A percentile compares a stretch with the other conserved stretches of the same genome.
These are phyloP conservation scores for Beauveria brongniartii DNA, from an alignment of 2,329 filamentous ascomycete species.

Conservation along the genomic window DNA sequence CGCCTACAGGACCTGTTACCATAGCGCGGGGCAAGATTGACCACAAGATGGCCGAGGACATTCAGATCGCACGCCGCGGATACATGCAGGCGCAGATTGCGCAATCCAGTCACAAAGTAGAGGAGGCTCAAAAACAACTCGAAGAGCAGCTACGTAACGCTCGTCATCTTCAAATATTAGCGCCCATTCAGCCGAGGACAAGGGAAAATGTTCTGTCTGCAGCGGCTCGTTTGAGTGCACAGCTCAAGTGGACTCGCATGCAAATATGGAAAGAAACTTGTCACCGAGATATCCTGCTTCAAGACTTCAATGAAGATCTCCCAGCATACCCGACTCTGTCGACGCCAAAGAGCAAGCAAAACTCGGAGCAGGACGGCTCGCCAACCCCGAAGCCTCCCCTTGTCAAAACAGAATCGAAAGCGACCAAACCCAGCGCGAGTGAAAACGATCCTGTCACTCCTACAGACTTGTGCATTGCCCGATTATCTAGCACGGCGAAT, in stretches of 20 bases:
- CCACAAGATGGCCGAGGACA: slow-evolving; percentile 76
- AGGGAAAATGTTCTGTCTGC: slow-evolving; percentile 79
- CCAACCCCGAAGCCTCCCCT: slow-evolving; percentile 19
- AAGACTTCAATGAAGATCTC: slow-evolving; percentile 76
- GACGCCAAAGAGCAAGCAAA: slow-evolving; percentile 21
- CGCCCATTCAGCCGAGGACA: slow-evolving; percentile 85
- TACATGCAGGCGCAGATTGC: slow-evolving; percentile 77
- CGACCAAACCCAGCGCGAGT: slow-evolving; percentile 18
- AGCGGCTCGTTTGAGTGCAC: slow-evolving; percentile 75
- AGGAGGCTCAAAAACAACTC: slow-evolving; percentile 64
- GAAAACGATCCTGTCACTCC: slow-evolving; percentile 22
- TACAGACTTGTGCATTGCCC: slow-evolving; percentile 17
- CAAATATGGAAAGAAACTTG: slow-evolving; percentile 90
- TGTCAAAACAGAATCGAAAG: slow-evolving; percentile 21
- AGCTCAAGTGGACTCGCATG: slow-evolving; percentile 87
- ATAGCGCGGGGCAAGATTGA: slow-evolving; percentile 68
- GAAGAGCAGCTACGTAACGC: slow-evolving; percentile 82
- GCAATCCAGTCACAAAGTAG: slow-evolving; percentile 74
- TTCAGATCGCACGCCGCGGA: slow-evolving; percentile 71
- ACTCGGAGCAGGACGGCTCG: slow-evolving; percentile 20
- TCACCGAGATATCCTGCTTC: slow-evolving; percentile 76
- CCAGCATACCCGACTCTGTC: slow-evolving; percentile 15
- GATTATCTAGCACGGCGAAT: slow-evolving; percentile 12
- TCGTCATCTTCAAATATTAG: slow-evolving; percentile 78
- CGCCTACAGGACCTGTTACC: slow-evolving; percentile 64